Evolutionary conservation across 768 basidiomycete species (phyloP).

Genomic region (Suillus ampliporus): DNA sequence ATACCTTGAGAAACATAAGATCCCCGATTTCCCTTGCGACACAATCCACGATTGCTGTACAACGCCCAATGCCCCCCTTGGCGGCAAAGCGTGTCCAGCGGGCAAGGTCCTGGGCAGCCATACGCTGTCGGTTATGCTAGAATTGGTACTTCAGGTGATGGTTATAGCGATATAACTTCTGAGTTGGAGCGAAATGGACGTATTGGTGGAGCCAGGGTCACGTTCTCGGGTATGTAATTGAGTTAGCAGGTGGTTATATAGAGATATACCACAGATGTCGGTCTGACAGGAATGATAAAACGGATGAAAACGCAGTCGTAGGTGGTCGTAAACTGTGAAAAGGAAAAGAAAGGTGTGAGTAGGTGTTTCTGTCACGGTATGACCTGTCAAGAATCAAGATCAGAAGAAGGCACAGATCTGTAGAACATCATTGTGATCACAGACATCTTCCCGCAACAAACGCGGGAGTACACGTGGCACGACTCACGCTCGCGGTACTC

Average conservation of each 20-base stretch:
- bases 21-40: constrained; percentile 76
- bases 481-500: background rate
- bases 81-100: constrained; percentile 86
- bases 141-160: background rate
- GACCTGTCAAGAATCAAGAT: background rate
- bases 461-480: background rate
- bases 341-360: background rate
- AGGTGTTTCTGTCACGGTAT: background rate
- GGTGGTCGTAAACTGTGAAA: constrained; percentile 1
- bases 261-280: background rate
- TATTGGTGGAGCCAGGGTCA: background rate
- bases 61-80: constrained; percentile 86
- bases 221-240: constrained; percentile 3
- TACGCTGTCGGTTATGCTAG: constrained; percentile 23
- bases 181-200: too few species aligned
- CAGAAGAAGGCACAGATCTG: constrained; percentile 2
- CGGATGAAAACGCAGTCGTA: background rate
- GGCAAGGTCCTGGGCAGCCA: constrained; percentile 76
- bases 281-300: background rate
- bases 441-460: background rate
- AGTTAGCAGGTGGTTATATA: background rate
- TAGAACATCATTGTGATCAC: constrained; percentile 1
- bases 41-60: constrained; percentile 75
- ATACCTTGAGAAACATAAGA: constrained; percentile 85
- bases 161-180: background rate